Percentiles rank a stretch among this genome's conserved stretches.
These are phyloP conservation scores for Trichoderma atroviride DNA, from an alignment of 2,329 filamentous ascomycete species.

Conservation along the genomic window DNA sequence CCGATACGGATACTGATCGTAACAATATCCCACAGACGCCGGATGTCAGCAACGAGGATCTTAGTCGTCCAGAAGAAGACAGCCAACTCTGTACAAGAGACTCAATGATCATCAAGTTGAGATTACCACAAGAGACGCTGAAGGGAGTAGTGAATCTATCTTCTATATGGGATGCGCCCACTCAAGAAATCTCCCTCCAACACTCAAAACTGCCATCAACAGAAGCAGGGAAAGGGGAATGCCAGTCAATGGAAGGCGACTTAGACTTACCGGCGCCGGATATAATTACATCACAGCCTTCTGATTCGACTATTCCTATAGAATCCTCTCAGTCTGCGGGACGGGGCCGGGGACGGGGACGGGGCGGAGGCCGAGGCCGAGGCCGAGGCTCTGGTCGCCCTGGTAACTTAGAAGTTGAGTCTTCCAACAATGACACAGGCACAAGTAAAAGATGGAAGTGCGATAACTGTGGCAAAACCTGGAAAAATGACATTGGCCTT, in stretches of 20 bases:
- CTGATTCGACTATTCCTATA: neutral
- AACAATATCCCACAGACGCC: neutral
- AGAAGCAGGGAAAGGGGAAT: neutral
- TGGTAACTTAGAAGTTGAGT: slow-evolving; percentile 22
- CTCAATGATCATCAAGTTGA: slow-evolving; percentile 15
- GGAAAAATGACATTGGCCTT: slow-evolving; percentile 61
- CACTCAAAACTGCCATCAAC: neutral
- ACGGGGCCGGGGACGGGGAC: slow-evolving; percentile 25
- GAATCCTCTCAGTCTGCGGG: neutral
- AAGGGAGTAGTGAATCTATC: neutral
- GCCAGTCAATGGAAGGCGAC: neutral
- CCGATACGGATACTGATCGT: neutral
- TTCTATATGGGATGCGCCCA: neutral
- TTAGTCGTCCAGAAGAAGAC: neutral
- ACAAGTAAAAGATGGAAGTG: slow-evolving; percentile 47
- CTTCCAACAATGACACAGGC: slow-evolving; percentile 27
- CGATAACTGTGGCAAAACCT: slow-evolving; percentile 55
- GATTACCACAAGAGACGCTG: neutral
- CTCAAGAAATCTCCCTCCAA: neutral
- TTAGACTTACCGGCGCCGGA: neutral
- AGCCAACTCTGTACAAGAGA: neutral
- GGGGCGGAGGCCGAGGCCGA: slow-evolving; percentile 26
- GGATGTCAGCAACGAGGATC: neutral
- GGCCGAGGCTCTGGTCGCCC: slow-evolving; percentile 17
- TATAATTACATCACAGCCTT: neutral